Evolutionary conservation across 352 stramenopile genomes (phyloP).

Genomic region (Hyphochytrium catenoides): DNA sequence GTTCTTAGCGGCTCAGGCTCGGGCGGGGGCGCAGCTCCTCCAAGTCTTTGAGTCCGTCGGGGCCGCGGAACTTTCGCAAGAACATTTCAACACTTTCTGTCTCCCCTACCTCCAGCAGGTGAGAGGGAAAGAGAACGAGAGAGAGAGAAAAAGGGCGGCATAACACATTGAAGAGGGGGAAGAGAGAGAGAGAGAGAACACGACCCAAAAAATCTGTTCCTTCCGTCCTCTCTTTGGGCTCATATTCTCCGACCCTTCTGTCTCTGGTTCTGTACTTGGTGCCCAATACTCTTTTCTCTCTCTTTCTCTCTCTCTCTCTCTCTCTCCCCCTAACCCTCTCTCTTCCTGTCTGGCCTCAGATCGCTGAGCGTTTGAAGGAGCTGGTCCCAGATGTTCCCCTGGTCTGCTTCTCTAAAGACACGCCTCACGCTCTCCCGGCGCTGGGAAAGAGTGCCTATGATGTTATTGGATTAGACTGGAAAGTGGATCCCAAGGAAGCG

Average conservation of each 20-base stretch:
- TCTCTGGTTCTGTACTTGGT: too few species aligned
- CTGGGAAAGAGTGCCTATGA: slow-evolving; percentile 68
- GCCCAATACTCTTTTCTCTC: too few species aligned
- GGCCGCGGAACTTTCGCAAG: slow-evolving; percentile 74
- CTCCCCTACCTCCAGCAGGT: slow-evolving; percentile 66
- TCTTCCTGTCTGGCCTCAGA: slow-evolving; percentile 12
- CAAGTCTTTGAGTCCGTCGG: slow-evolving; percentile 94
- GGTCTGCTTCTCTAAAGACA: slow-evolving; percentile 60
- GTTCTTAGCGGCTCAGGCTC: slow-evolving; percentile 81
- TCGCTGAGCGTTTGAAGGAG: slow-evolving; percentile 44
- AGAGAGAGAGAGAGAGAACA: too few species aligned
- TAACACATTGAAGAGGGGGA: too few species aligned
- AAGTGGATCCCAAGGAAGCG: slow-evolving; percentile 66
- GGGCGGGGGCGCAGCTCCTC: slow-evolving; percentile 76
- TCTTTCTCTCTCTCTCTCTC: too few species aligned
- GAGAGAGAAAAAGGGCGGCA: slow-evolving; percentile 31
- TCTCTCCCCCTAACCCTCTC: too few species aligned
- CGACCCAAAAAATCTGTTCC: too few species aligned
- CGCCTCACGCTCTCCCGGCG: slow-evolving; percentile 39
- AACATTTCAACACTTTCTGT: slow-evolving; percentile 81
- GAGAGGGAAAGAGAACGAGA: slow-evolving; percentile 13
- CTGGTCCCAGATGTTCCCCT: slow-evolving; percentile 30
- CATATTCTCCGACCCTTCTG: too few species aligned
- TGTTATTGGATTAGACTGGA: slow-evolving; percentile 77
- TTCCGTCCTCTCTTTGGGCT: too few species aligned